Conservation (phyloP, 176 grass and related monocot species). For the Guadua angustifolia region DNA sequence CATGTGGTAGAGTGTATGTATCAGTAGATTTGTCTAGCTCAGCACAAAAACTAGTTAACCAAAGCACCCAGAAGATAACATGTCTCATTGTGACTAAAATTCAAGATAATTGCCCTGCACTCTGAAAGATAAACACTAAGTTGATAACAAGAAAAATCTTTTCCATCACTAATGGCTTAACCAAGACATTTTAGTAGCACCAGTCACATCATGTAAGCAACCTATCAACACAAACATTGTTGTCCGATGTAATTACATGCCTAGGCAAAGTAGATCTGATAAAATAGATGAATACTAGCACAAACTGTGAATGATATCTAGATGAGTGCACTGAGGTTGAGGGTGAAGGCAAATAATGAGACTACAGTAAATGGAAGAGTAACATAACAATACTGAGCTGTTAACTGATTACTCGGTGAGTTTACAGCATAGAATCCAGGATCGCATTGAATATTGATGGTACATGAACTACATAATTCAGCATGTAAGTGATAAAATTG, state of each 20-base stretch:
- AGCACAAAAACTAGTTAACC: neutral
- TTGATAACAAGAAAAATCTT: neutral
- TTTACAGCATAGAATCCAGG: neutral
- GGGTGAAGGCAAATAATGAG: neutral
- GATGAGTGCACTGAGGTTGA: neutral
- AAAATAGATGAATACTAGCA: neutral
- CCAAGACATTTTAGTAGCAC: neutral
- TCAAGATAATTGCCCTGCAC: neutral
- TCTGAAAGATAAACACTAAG: neutral
- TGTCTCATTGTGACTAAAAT: slow-evolving; percentile 6
- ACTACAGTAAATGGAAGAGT: neutral
- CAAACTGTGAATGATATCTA: slow-evolving; percentile 13
- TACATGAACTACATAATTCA: neutral
- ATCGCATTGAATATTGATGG: neutral
- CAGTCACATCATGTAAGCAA: neutral
- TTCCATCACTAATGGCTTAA: slow-evolving; percentile 8
- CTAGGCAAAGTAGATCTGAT: neutral
- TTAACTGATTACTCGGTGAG: neutral
- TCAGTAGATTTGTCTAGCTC: neutral
- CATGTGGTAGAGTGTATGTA: neutral
- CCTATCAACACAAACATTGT: neutral
- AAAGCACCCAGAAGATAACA: slow-evolving; percentile 26
- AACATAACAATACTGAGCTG: neutral
- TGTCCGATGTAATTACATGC: neutral
- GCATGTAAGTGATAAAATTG: neutral